Base-by-base conservation (phyloP, 78 protist species). In the Dictyostelium citrinum region DNA sequence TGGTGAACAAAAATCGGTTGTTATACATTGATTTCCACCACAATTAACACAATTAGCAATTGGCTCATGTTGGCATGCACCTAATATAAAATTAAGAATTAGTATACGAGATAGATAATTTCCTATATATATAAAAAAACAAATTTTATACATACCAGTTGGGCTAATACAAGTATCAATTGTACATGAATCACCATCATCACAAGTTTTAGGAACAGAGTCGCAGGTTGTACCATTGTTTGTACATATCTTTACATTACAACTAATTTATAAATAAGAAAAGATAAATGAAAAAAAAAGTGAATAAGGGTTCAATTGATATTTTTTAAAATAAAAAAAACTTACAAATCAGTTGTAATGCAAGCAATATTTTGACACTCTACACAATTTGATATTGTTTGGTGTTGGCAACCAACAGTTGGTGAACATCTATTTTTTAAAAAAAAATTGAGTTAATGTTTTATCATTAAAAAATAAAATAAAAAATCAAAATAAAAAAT, bases 1-100 rank as follows among this genome's bases (percentile, higher is more conserved):
- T 35, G 45, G 39, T 72, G 22, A 72, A 72, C 80, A 72, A 31
- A 72, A 72, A 72, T 72, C 80, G 3, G 80, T 72, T 72, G 80
- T 72, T 72, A 72, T 0, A 72, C 80, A 72, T 72, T n/a, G 46
- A 72, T 27, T n/a, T 33, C 45, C 58, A 41, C 35, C 24, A 43
- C 82, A 76, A 11, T 41, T 60, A 41, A 76, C 37, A 76, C 82
- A 76, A 24, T 35, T 41, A 0, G 49, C 35, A 1, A 76, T 76
- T 8, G 81, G 81, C 27, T 55, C 64, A 20, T 55, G 9, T 55
- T 0, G 5, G 27, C 64, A 55, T 55, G 64, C 64, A 20, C 64
- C 64, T 55, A 49, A 49, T 49, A 49, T 4, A 49, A 49, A 16
- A 16, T 1, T 39, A 5, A 39, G 5, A 39, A 39, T 39, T n/a